Evolutionary conservation across 1,284 basidiomycete species (phyloP).

Genomic region (Cryptococcus floricola): DNA sequence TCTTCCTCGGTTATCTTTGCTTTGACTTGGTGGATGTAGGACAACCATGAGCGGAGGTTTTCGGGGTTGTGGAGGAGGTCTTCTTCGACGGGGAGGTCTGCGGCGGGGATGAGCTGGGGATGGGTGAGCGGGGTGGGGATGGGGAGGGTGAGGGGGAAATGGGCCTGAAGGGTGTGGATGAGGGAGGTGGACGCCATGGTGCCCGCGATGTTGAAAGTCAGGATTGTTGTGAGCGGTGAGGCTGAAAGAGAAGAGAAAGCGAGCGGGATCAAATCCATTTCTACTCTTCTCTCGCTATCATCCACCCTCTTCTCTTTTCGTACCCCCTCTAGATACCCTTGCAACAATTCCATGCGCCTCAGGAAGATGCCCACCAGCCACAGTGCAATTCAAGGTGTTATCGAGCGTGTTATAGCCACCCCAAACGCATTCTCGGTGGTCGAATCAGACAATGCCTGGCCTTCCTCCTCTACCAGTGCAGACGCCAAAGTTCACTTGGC

Average conservation of each 20-base stretch:
- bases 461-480: background rate
- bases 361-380: background rate
- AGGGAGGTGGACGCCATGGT: constrained; percentile 32
- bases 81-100: constrained; percentile 85
- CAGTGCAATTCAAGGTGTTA: background rate
- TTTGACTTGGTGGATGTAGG: constrained; percentile 73
- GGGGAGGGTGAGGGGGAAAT: constrained; percentile 79
- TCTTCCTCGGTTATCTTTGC: constrained; percentile 61
- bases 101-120: constrained; percentile 66
- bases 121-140: constrained; percentile 76
- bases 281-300: background rate
- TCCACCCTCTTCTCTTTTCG: background rate
- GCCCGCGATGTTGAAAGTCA: background rate
- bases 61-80: constrained; percentile 90
- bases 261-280: background rate
- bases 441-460: constrained; percentile 8
- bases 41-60: constrained; percentile 88
- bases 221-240: background rate
- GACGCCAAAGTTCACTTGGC: constrained; percentile 40
- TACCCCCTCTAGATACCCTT: background rate
- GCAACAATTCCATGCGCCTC: background rate
- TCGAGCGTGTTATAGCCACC: constrained; percentile 9
- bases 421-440: constrained; percentile 9
- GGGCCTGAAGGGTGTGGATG: constrained; percentile 37
- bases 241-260: background rate